A percentile compares a stretch with the other conserved stretches of the same genome.
These are phyloP conservation scores for Sugiyamaella qingdaonensis DNA, from an alignment of 805 yeast genomes.

Conservation along the genomic window DNA sequence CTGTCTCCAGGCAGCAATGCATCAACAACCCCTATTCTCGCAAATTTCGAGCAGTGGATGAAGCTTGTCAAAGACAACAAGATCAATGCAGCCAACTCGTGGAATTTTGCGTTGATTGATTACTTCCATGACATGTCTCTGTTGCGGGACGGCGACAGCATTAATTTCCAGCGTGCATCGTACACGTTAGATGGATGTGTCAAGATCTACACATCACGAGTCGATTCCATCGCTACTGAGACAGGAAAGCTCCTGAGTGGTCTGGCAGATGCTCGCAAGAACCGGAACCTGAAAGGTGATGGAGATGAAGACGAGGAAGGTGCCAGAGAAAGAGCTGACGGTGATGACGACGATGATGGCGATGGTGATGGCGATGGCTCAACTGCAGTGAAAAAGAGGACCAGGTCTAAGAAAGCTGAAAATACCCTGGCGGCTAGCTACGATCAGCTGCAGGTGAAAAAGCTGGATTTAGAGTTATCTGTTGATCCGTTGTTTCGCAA, in stretches of 20 bases:
- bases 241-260: constrained; percentile 83
- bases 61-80: constrained; percentile 74
- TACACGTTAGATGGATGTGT: constrained; percentile 94
- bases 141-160: constrained; percentile 67
- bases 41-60: constrained; percentile 73
- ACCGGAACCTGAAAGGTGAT: constrained; percentile 17
- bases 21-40: constrained; percentile 23
- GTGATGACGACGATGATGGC: constrained; percentile 44
- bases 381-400: constrained; percentile 22
- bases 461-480: constrained; percentile 35
- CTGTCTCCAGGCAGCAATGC: not conserved
- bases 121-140: constrained; percentile 82
- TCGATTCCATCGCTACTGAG: constrained; percentile 87
- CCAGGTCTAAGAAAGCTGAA: constrained; percentile 24
- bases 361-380: constrained; percentile 20
- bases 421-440: constrained; percentile 30
- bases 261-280: constrained; percentile 41
- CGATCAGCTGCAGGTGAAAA: constrained; percentile 29
- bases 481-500: constrained; percentile 41
- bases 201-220: constrained; percentile 84
- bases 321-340: constrained; percentile 25
- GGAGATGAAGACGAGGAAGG: constrained; percentile 21
- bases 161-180: constrained; percentile 86
- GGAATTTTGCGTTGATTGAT: constrained; percentile 89
- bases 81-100: constrained; percentile 77